Conservation (phyloP, 495 filamentous ascomycete species). For the Tuber calosporum region DNA sequence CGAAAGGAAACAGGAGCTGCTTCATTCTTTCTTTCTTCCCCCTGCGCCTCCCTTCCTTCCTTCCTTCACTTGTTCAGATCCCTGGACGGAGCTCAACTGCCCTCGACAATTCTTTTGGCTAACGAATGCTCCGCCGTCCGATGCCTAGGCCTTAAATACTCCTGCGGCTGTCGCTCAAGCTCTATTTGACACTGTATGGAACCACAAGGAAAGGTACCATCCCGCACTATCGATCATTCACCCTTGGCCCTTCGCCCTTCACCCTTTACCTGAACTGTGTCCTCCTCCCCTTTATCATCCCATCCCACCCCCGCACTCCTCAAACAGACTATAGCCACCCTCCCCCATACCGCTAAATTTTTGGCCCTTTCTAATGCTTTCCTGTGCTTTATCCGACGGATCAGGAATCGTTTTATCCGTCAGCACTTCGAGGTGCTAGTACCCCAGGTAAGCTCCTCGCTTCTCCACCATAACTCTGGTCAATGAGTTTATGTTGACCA, state of each 20-base stretch:
- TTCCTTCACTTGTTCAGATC: conserved; percentile 17
- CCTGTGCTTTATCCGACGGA: conserved; percentile 22
- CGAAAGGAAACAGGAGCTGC: conserved; percentile 6
- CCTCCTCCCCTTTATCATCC: neutral
- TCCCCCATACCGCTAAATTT: neutral
- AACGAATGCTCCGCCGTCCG: conserved; percentile 8
- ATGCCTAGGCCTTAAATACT: conserved; percentile 10
- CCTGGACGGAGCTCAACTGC: conserved; percentile 32
- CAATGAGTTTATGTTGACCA: conserved; percentile 18
- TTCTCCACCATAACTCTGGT: conserved; percentile 12
- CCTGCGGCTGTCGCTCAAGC: conserved; percentile 28
- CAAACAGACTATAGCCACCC: neutral
- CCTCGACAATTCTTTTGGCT: conserved; percentile 20
- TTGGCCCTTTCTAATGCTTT: conserved; percentile 12
- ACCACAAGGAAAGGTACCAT: conserved; percentile 38
- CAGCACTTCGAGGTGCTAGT: conserved; percentile 40
- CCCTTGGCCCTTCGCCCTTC: neutral
- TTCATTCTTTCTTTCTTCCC: neutral
- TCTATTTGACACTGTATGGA: conserved; percentile 39
- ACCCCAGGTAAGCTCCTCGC: conserved; percentile 32
- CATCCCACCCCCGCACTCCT: neutral
- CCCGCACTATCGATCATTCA: neutral
- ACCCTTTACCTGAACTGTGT: neutral
- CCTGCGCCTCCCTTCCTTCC: too few relatives aligned
- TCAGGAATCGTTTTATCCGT: conserved; percentile 39